A percentile compares a stretch with the other conserved stretches of the same genome.
Conservation (phyloP, 345 rosid genomes). For the Euphorbia pulcherrima region DNA sequence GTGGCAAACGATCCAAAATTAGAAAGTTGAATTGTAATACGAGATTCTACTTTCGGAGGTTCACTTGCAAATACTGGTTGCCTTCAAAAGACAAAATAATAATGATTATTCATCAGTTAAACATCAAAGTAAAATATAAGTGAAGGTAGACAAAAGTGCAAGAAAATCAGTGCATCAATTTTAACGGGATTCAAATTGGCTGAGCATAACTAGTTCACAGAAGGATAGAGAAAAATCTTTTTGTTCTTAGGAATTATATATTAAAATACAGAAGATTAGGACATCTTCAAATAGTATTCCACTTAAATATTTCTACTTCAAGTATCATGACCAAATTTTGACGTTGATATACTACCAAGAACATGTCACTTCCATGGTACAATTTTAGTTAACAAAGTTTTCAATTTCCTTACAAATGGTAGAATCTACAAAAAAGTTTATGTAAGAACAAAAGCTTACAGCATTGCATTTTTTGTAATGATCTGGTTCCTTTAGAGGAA, state of each 20-base stretch:
- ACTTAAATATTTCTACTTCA: neutral
- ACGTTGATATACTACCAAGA: neutral
- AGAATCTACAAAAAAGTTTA: neutral
- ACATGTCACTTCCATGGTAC: neutral
- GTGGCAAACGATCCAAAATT: slow-evolving; percentile 50
- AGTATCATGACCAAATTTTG: neutral
- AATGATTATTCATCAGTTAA: slow-evolving; percentile 19
- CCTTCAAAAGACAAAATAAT: slow-evolving; percentile 41
- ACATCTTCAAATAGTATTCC: neutral
- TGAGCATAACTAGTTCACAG: neutral
- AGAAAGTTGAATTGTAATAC: slow-evolving; percentile 67
- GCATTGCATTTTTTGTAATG: neutral
- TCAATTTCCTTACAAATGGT: neutral
- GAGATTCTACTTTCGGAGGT: slow-evolving; percentile 40
- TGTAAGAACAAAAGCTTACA: neutral
- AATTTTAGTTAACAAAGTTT: too few relatives aligned
- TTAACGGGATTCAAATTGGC: neutral
- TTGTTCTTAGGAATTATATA: neutral
- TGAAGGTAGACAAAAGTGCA: neutral
- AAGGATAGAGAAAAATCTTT: neutral
- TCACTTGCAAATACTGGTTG: slow-evolving; percentile 38
- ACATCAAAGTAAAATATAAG: neutral
- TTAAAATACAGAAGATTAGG: neutral
- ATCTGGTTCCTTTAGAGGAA: neutral
- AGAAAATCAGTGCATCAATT: neutral